Percentiles rank a stretch among this genome's conserved stretches.
phyloP scores from a whole-genome alignment of 2,329 filamentous ascomycete genomes.

The Aureobasidium melanogenum region DNA sequence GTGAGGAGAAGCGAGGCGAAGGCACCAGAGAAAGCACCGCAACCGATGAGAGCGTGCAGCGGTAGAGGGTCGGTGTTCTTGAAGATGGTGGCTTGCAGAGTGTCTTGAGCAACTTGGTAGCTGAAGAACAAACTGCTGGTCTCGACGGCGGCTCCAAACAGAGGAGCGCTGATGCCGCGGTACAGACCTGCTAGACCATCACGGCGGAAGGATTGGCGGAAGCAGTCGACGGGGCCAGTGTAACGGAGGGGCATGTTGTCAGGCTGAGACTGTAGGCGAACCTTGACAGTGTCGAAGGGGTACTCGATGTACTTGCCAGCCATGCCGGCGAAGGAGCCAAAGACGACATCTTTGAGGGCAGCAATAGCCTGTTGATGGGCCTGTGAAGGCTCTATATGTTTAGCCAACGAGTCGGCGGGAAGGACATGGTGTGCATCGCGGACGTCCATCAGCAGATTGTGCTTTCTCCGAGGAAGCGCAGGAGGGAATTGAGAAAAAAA shows the following conservation, averaged over 20 bases:
- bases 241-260: constrained; percentile 75
- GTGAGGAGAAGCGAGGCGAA: constrained; percentile 88
- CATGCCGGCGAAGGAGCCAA: constrained; percentile 83
- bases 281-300: constrained; percentile 97
- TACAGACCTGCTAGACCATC: constrained; percentile 81
- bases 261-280: constrained; percentile 91
- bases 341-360: constrained; percentile 76
- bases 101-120: constrained; percentile 42
- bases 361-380: constrained; percentile 42
- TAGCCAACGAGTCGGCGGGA: neutral
- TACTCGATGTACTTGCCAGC: constrained; percentile 96
- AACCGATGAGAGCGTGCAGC: constrained; percentile 64
- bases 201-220: constrained; percentile 69
- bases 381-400: neutral
- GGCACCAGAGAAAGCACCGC: constrained; percentile 77
- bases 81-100: constrained; percentile 58
- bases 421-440: constrained; percentile 10
- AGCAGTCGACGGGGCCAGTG: constrained; percentile 83
- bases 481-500: neutral
- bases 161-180: constrained; percentile 82
- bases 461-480: neutral
- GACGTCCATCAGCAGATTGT: constrained; percentile 14
- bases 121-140: constrained; percentile 81
- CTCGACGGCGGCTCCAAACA: constrained; percentile 85
- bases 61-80: constrained; percentile 50